Base-by-base conservation (phyloP, 352 stramenopile genomes). In the Pythium periplocum region DNA sequence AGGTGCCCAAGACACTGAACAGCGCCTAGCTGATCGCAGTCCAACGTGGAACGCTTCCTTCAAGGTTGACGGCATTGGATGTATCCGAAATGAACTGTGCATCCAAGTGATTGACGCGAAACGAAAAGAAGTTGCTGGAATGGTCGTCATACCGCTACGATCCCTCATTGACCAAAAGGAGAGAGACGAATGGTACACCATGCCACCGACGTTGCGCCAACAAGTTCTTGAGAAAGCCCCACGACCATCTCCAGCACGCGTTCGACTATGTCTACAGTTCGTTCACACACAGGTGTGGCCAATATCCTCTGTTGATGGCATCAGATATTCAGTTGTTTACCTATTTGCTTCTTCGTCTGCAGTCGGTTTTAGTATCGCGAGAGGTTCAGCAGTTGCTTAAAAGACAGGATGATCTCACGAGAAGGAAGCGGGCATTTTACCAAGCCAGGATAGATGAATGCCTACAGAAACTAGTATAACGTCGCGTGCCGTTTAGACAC, bases 151-250 rank as follows among this genome's bases (percentile, higher is more conserved):
- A 4, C 37, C 65, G 10, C 68, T 90, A 11, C 75, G 75, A 2
- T 60, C 61, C 17, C 66, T 87, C 0, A 46, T 88, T 48, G 72
- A 87, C 44, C 80, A 90, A 51, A 81, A 79, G 42, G 55, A 80
- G 4, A 71, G 86, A 57, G 62, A 72, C 8, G 57, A 75, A n/a
- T 87, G 80, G 77, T 53, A 78, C 40, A 44, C 74, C 0, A 50
- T 90, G 38, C 75, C 69, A 36, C 75, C 68, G 35, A 90, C 80
- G 32, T 53, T 90, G 11, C 62, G 68, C 0, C 80, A 90, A 53
- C 75, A 87, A 52, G 52, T 82, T 4, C 43, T 86, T 2, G 80
- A 90, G 55, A 72, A 65, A 40, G 45, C 45, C 0, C 53, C 61
- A 9, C 73, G 77, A 2, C 34, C 53, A 0, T 57, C 64, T n/a